phyloP scores from a whole-genome alignment of 257 asterid genomes.

The Salvia rosmarinus region DNA sequence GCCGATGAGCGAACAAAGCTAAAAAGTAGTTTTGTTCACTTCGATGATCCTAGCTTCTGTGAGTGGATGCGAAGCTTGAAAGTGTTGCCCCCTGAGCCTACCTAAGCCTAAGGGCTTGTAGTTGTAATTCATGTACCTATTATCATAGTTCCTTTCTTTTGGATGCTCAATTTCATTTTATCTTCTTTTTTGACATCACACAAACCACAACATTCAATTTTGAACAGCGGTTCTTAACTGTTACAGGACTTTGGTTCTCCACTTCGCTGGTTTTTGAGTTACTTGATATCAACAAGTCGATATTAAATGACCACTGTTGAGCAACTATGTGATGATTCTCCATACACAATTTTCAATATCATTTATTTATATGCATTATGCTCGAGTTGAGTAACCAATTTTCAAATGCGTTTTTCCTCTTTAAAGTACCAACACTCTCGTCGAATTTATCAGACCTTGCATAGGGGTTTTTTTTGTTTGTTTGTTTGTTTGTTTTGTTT shows the following conservation, averaged over 20 bases:
- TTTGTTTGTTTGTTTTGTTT: too few relatives aligned
- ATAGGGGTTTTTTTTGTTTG: too few relatives aligned
- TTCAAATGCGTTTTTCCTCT: too few relatives aligned
- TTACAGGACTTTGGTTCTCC: neutral
- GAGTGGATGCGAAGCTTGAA: constrained; percentile 94
- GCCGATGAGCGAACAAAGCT: constrained; percentile 78
- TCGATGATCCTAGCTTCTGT: constrained; percentile 94
- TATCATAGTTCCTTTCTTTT: neutral
- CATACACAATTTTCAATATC: too few relatives aligned
- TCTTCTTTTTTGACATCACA: neutral
- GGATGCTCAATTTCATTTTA: neutral
- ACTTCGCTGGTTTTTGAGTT: neutral
- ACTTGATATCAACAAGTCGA: too few relatives aligned
- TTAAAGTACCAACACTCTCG: too few relatives aligned
- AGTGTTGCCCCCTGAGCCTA: constrained; percentile 85
- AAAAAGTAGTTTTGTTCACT: constrained; percentile 85
- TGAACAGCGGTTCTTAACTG: neutral
- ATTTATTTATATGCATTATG: too few relatives aligned
- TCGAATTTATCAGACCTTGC: too few relatives aligned
- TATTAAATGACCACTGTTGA: too few relatives aligned
- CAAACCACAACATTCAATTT: neutral
- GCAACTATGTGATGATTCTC: too few relatives aligned
- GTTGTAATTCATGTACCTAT: neutral
- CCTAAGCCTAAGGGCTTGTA: neutral
- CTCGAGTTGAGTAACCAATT: too few relatives aligned